A percentile compares a stretch with the other conserved stretches of the same genome.
phyloP scores from a whole-genome alignment of 2,329 filamentous ascomycete genomes.

The Fusarium veterinarium region DNA sequence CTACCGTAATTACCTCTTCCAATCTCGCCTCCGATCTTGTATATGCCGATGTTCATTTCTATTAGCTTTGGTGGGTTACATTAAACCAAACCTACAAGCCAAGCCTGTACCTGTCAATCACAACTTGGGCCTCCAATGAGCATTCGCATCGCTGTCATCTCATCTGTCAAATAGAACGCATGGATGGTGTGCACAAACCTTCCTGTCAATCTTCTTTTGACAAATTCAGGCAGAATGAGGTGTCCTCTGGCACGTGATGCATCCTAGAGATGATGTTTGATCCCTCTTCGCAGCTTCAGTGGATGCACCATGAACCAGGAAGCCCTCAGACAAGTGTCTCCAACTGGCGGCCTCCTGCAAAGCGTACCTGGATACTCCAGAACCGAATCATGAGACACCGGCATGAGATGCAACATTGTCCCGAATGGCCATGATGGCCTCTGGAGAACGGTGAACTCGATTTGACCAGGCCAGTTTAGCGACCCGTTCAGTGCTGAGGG shows the following conservation, averaged over 20 bases:
- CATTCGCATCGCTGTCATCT: conserved; percentile 5
- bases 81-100: background rate
- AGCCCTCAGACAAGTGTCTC: background rate
- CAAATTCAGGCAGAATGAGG: background rate
- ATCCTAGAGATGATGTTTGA: background rate
- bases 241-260: background rate
- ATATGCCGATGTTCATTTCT: background rate
- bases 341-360: conserved; percentile 11
- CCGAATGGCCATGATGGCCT: conserved; percentile 1
- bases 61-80: conserved; percentile 16
- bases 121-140: conserved; percentile 14
- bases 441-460: conserved; percentile 2
- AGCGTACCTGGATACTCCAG: background rate
- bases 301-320: background rate
- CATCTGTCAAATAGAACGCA: background rate
- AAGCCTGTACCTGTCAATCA: conserved; percentile 2
- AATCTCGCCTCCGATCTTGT: background rate
- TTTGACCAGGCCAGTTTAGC: conserved; percentile 12
- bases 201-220: background rate
- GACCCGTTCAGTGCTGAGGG: conserved; percentile 10
- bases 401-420: conserved; percentile 4
- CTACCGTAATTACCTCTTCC: background rate
- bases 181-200: background rate
- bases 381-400: conserved; percentile 20
- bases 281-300: background rate